Base-by-base conservation (phyloP, 164 flowering plant genomes). In the Hamamelis virginiana region DNA sequence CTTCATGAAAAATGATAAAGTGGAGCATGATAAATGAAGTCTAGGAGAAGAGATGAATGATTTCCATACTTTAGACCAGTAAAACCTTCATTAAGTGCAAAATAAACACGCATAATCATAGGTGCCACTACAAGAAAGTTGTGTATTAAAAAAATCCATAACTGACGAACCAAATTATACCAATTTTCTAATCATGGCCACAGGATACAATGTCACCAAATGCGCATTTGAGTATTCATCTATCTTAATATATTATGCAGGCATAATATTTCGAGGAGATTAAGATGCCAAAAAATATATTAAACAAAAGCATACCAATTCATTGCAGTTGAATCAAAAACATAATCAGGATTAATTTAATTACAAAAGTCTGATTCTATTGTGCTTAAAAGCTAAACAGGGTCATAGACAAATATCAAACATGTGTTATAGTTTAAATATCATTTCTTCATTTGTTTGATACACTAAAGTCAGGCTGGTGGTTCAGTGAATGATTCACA, bases 191-290 rank as follows among this genome's bases (percentile, higher is more conserved):
- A 22, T 51, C 45, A 47, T 65, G 73, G 66, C 52, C 77, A 70
- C 57, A 57, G 22, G 57, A 59, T 19, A 19, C 75, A 22, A 47
- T 62, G 68, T 59, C 41, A 2, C 60, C 64, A 62, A 66, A 71
- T 62, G 68, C n/a, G 76, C 46, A 71, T 26, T 46, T 55, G 8
- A 8, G 16, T 18, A 51, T 33, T n/a, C 52, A 46, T 26, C 18
- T 51, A 51, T 56, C 47, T 53, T 18, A 18, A 64, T 15, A 27
- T 22, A 18, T 27, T 11, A 3, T 57, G 14, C 26, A n/a, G 68
- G 44, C 43, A 65, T 55, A 65, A 60, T 65, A 70, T 26, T 74
- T 74, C 77, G 70, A 68, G 77, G 77, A 70, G 75, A 74, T 77
- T 77, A 77, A 74, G 75, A 71, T 74, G 72, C 68, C 60, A 15